Percentiles rank a stretch among this genome's conserved stretches.
These are phyloP conservation scores for Apiotrichum domesticum DNA, from an alignment of 1,284 basidiomycete genomes.

Conservation along the genomic window DNA sequence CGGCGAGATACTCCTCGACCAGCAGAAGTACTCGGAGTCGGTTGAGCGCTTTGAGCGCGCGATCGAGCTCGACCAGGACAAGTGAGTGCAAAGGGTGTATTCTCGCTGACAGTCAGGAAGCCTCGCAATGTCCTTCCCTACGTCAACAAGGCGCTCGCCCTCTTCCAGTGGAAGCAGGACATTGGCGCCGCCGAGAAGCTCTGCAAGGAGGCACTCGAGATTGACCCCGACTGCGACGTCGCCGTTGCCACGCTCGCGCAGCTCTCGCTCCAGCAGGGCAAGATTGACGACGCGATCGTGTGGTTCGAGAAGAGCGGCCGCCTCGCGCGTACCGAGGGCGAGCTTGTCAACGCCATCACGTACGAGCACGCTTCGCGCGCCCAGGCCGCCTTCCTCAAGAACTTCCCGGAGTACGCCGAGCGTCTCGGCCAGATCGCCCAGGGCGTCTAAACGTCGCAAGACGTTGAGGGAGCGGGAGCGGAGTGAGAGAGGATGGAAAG, in stretches of 20 bases:
- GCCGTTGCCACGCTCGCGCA: conserved; percentile 95
- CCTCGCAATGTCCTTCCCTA: conserved; percentile 82
- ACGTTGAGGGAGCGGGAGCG: background rate
- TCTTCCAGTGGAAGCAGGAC: conserved; percentile 96
- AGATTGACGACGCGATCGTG: conserved; percentile 76
- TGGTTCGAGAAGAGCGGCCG: conserved; percentile 81
- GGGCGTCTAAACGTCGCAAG: conserved; percentile 22
- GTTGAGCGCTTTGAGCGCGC: conserved; percentile 93
- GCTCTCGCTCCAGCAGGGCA: conserved; percentile 83
- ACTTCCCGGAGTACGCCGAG: conserved; percentile 71
- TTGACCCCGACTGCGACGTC: conserved; percentile 92
- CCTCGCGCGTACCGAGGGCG: conserved; percentile 84
- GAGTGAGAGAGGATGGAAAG: background rate
- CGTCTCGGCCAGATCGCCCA: conserved; percentile 47
- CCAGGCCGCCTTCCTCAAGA: conserved; percentile 71
- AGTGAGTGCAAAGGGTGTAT: conserved; percentile 51
- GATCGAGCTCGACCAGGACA: conserved; percentile 76
- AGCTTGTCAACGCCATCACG: conserved; percentile 81
- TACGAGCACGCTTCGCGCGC: conserved; percentile 68
- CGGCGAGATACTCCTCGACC: conserved; percentile 91
- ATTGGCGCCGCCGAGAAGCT: conserved; percentile 72
- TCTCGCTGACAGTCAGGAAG: conserved; percentile 32
- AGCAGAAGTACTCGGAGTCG: conserved; percentile 81
- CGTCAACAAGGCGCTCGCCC: conserved; percentile 93
- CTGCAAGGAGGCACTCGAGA: conserved; percentile 77